Conservation (phyloP, 805 yeast genomes). For the Pichia insulana region DNA sequence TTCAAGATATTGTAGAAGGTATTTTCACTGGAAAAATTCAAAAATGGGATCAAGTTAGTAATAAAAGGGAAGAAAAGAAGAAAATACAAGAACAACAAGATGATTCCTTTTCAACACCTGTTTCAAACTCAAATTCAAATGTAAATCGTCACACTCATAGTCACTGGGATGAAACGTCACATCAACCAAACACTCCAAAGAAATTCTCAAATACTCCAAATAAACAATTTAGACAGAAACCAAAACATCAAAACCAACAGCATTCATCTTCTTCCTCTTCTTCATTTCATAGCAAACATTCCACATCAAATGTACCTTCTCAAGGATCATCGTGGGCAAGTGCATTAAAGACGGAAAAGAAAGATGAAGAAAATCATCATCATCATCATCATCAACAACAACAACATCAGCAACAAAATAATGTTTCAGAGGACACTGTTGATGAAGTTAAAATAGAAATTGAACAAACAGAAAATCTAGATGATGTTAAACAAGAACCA, state of each 20-base stretch:
- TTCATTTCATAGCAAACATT: constrained; percentile 1
- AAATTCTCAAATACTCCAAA: background rate
- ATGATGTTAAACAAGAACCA: background rate
- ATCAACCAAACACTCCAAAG: background rate
- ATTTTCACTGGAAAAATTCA: constrained; percentile 85
- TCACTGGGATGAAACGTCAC: constrained; percentile 9
- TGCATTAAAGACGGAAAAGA: constrained; percentile 18
- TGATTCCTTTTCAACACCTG: background rate
- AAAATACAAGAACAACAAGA: constrained; percentile 13
- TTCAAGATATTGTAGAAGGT: constrained; percentile 75
- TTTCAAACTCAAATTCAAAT: constrained; percentile 3
- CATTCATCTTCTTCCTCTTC: constrained; percentile 4
- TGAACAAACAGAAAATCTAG: background rate
- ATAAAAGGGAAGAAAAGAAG: constrained; percentile 30
- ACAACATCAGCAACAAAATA: too few species aligned
- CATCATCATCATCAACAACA: constrained; percentile 4
- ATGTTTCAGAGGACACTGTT: too few species aligned
- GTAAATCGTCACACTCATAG: constrained; percentile 6
- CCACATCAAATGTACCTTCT: constrained; percentile 10
- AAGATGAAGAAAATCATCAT: constrained; percentile 8
- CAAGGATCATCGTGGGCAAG: constrained; percentile 29
- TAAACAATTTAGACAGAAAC: constrained; percentile 6
- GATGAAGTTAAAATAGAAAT: too few species aligned
- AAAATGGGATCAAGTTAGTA: constrained; percentile 89
- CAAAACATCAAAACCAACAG: constrained; percentile 2